Evolutionary conservation across 1,139 yeast genomes (phyloP).

Genomic region (Hyphopichia pseudoburtonii): DNA sequence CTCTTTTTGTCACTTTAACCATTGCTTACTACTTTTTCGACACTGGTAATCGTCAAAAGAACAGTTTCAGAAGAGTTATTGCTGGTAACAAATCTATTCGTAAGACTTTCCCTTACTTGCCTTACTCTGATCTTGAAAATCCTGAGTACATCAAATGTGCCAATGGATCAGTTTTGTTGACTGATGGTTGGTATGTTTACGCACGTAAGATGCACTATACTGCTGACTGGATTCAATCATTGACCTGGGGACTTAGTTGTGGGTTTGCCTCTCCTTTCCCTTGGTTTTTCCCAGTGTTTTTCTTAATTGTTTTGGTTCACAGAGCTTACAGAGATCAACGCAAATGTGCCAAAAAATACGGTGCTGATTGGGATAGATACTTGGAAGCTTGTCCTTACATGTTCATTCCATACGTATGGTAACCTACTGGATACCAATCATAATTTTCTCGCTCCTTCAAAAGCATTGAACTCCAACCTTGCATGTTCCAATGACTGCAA

Average conservation of each 20-base stretch:
- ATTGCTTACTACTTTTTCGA: constrained; percentile 90
- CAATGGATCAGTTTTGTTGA: constrained; percentile 78
- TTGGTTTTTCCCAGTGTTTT: constrained; percentile 93
- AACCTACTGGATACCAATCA: constrained; percentile 11
- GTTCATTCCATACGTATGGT: constrained; percentile 85
- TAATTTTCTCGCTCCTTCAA: too few relatives aligned
- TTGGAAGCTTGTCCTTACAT: constrained; percentile 85
- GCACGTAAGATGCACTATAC: constrained; percentile 96
- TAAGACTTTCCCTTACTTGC: constrained; percentile 91
- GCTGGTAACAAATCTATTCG: constrained; percentile 76
- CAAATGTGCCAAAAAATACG: constrained; percentile 84
- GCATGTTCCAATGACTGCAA: too few relatives aligned
- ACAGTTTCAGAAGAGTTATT: constrained; percentile 82
- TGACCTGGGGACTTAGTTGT: constrained; percentile 90
- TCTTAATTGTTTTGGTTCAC: constrained; percentile 81
- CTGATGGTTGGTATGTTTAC: constrained; percentile 91
- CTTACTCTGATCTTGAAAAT: constrained; percentile 74
- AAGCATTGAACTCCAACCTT: too few relatives aligned
- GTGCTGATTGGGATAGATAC: constrained; percentile 90
- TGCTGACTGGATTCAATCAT: constrained; percentile 85
- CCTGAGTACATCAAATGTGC: constrained; percentile 84
- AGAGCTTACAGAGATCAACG: constrained; percentile 84
- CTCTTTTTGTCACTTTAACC: constrained; percentile 56
- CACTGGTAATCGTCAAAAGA: constrained; percentile 93
- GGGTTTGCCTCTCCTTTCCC: constrained; percentile 89